These are phyloP conservation scores for Dipodascus geniculatus DNA, from an alignment of 805 yeast genomes.

Conservation along the genomic window DNA sequence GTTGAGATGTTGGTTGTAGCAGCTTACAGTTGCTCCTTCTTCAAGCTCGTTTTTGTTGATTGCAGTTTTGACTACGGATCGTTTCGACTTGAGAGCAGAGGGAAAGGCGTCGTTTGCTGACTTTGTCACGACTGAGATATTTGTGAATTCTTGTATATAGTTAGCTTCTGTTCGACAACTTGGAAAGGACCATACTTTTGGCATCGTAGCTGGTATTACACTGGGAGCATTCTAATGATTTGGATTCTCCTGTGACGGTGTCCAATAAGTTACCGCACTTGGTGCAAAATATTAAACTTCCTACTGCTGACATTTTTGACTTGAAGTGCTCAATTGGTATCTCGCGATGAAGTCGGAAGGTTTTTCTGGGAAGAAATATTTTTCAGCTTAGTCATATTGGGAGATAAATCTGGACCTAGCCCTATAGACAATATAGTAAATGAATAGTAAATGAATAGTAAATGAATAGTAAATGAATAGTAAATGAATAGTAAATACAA, in stretches of 20 bases:
- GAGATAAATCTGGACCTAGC: background rate
- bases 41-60: slow-evolving; percentile 67
- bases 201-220: slow-evolving; percentile 35
- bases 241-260: slow-evolving; percentile 37
- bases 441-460: background rate
- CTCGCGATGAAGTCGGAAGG: no score
- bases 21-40: slow-evolving; percentile 70
- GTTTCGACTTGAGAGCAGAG: slow-evolving; percentile 63
- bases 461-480: background rate
- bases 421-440: background rate
- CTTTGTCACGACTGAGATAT: slow-evolving; percentile 74
- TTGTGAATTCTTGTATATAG: slow-evolving; percentile 40
- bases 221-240: slow-evolving; percentile 44
- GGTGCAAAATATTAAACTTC: slow-evolving; percentile 85
- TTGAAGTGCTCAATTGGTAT: no score
- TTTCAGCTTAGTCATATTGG: slow-evolving; percentile 1
- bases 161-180: background rate
- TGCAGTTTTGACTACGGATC: slow-evolving; percentile 82
- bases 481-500: background rate
- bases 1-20: background rate
- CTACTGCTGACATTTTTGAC: slow-evolving; percentile 92
- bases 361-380: no score
- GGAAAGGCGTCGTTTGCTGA: slow-evolving; percentile 94
- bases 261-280: slow-evolving; percentile 88
- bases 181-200: slow-evolving; percentile 22